Evolutionary conservation across 2,329 filamentous ascomycete species (phyloP), one percentile per base, ranked within the genome.

Genomic region (Ambrosiella cleistominuta): DNA sequence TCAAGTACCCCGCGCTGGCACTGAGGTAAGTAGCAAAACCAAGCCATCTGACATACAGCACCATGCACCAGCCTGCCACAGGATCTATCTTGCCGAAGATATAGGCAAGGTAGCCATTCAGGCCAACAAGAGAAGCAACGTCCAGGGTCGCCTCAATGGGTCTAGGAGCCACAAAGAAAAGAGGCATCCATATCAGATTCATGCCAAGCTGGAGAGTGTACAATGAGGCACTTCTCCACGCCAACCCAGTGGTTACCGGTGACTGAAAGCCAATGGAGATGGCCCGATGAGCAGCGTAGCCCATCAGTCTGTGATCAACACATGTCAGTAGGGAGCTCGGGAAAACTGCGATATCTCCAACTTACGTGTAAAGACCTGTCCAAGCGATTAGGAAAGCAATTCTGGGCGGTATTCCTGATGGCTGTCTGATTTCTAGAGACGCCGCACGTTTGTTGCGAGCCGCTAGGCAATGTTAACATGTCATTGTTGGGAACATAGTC

Each of bases 151-250:
- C 89, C 66, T 81, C 79, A 56, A 84, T 75, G 1, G 89, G 88
- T 13, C 80, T 79, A 63, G 83, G 82, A 55, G 84, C 67, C n/a
- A 79, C 77, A 67, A 95, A 96, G 77, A 96, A 96, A 9, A 96
- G 77, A 11, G 91, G 91, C 79, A 89, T 96, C 88, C 88, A 97
- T 57, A 84, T 70, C 37, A 95, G 74, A 68, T 96, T 96, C 56
- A 96, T 75, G 9, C 78, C 86, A 6, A 96, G 81, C 71, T 96
- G 90, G 61, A 89, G 75, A 1, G 86, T 86, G 74, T 95, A 96
- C 37, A 96, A 76, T 0, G 85, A 87, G 60, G 87, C 83, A 63
- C 83, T 85, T 63, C 81, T 76, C 67, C 79, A 79, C 56, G 85
- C 81, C 57, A 80, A 71, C 40, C 73, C 69, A 53, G 80, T 75